phyloP scores from a whole-genome alignment of 768 basidiomycete genomes.

The Mycena olivaceomarginata region DNA sequence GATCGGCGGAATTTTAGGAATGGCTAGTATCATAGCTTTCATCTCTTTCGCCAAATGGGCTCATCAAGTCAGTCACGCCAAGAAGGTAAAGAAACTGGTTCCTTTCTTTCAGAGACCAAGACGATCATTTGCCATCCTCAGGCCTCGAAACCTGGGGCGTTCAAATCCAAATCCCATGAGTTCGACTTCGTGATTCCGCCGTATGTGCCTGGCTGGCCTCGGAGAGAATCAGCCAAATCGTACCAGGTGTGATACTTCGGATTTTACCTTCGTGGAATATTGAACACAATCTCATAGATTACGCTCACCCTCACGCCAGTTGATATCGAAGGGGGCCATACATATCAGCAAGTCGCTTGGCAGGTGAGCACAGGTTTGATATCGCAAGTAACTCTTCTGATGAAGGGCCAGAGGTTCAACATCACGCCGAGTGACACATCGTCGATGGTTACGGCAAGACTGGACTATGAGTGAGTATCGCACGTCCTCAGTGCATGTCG shows the following conservation, averaged over 20 bases:
- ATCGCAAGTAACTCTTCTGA: background rate
- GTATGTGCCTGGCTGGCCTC: background rate
- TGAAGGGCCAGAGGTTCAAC: background rate
- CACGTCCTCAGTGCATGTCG: slow-evolving; percentile 1
- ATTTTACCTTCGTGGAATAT: background rate
- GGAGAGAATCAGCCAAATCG: background rate
- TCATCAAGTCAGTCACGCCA: background rate
- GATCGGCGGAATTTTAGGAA: no score
- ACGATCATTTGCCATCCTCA: background rate
- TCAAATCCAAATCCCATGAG: background rate
- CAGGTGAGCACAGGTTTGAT: background rate
- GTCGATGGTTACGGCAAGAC: background rate
- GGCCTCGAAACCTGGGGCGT: slow-evolving; percentile 4
- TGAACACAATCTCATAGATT: background rate
- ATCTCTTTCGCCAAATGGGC: no score
- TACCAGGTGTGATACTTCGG: slow-evolving; percentile 5
- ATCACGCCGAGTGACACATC: background rate
- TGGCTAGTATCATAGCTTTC: no score
- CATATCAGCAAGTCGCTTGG: slow-evolving; percentile 20
- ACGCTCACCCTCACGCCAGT: slow-evolving; percentile 17
- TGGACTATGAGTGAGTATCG: slow-evolving; percentile 17
- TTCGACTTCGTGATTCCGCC: slow-evolving; percentile 15
- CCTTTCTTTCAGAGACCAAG: background rate
- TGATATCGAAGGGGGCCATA: background rate
- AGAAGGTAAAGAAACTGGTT: slow-evolving; percentile 12